Evolutionary conservation across 2,329 filamentous ascomycete genomes (phyloP).

Genomic region (Ascochyta fabae): DNA sequence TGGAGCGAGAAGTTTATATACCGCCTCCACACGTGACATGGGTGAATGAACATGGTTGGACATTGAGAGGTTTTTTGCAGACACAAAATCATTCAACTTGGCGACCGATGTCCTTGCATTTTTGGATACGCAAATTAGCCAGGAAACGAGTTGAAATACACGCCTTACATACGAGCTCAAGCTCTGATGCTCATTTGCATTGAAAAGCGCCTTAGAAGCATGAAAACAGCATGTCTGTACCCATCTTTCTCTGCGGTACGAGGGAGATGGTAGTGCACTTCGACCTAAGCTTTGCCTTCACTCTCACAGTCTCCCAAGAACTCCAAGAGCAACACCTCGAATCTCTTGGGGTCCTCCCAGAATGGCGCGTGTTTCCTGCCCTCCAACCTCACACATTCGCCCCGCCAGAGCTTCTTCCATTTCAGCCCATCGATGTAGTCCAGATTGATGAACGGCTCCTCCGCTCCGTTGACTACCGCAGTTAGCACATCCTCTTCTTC

Average conservation of each 20-base stretch:
- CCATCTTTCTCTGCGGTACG: not conserved
- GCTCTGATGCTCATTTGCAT: too few species aligned
- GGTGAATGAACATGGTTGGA: too few species aligned
- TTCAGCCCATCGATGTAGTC: slow-evolving; percentile 38
- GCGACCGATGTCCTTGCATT: too few species aligned
- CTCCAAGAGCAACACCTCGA: slow-evolving; percentile 24
- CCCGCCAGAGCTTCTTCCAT: slow-evolving; percentile 38
- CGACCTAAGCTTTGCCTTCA: not conserved
- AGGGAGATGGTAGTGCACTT: not conserved
- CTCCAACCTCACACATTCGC: slow-evolving; percentile 32
- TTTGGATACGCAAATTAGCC: too few species aligned
- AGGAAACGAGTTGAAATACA: too few species aligned
- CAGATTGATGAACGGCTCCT: slow-evolving; percentile 41
- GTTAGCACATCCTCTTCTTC: slow-evolving; percentile 24
- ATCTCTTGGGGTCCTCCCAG: slow-evolving; percentile 33
- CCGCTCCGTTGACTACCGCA: slow-evolving; percentile 40
- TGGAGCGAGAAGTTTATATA: too few species aligned
- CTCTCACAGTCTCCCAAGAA: slow-evolving; percentile 25
- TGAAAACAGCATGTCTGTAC: too few species aligned
- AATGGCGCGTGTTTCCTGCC: slow-evolving; percentile 41
- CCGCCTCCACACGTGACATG: too few species aligned
- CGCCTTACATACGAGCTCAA: too few species aligned
- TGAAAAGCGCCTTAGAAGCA: too few species aligned
- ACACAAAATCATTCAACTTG: too few species aligned
- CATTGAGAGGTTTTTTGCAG: too few species aligned